These are phyloP conservation scores for Suillus brevipes DNA, from an alignment of 768 basidiomycete species.

Conservation along the genomic window DNA sequence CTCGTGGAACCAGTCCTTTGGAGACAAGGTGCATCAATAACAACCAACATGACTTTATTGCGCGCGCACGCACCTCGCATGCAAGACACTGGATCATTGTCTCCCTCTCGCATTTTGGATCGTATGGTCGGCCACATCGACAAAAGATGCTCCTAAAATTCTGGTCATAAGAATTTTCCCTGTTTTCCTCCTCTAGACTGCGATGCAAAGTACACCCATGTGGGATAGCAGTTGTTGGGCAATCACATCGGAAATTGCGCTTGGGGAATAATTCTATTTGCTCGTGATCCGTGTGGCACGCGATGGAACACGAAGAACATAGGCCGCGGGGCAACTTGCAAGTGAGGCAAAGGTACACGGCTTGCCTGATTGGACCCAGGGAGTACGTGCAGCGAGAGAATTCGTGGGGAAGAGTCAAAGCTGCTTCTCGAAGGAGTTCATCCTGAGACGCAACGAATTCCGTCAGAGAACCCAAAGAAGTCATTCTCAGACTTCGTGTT, in stretches of 20 bases:
- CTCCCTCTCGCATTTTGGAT: slow-evolving; percentile 71
- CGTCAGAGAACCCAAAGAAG: slow-evolving; percentile 33
- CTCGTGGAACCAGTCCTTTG: slow-evolving; percentile 89
- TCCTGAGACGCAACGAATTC: slow-evolving; percentile 30
- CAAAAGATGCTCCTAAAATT: slow-evolving; percentile 77
- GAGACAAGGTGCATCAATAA: slow-evolving; percentile 7
- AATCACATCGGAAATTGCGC: slow-evolving; percentile 81
- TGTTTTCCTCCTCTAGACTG: slow-evolving; percentile 53
- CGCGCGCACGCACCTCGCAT: slow-evolving; percentile 61
- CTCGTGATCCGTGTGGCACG: slow-evolving; percentile 85
- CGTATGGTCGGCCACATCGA: slow-evolving; percentile 70
- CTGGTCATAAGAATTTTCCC: slow-evolving; percentile 63
- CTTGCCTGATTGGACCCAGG: slow-evolving; percentile 66
- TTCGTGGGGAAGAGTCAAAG: slow-evolving; percentile 57
- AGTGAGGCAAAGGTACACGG: slow-evolving; percentile 78
- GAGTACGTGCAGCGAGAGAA: slow-evolving; percentile 67
- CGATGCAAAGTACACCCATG: slow-evolving; percentile 67
- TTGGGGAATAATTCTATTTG: slow-evolving; percentile 89
- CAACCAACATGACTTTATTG: not conserved
- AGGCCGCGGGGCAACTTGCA: slow-evolving; percentile 69
- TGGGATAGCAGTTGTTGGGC: slow-evolving; percentile 64
- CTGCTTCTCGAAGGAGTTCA: slow-evolving; percentile 33
- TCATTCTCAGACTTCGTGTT: not conserved
- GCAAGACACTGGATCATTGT: slow-evolving; percentile 88
- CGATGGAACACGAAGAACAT: slow-evolving; percentile 82